phyloP scores from a whole-genome alignment of 2,329 filamentous ascomycete species.

The Xylariaceae sp. region DNA sequence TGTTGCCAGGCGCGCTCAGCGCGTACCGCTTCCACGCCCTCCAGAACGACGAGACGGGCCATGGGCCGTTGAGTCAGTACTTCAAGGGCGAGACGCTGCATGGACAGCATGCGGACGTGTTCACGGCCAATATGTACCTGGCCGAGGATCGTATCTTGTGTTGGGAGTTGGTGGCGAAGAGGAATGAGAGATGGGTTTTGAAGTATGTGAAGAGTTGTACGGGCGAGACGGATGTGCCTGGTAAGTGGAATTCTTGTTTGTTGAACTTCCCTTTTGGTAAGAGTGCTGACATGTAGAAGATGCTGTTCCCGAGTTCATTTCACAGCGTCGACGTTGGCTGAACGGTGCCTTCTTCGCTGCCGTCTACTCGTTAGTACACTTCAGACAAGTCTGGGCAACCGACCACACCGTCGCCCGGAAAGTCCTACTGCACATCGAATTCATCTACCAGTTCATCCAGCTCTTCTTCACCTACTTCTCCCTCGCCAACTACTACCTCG shows the following conservation, averaged over 20 bases:
- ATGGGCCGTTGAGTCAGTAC: constrained; percentile 92
- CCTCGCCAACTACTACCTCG: constrained; percentile 96
- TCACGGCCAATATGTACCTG: constrained; percentile 98
- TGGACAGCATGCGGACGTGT: constrained; percentile 80
- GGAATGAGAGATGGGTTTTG: constrained; percentile 90
- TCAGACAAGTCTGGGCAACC: constrained; percentile 84
- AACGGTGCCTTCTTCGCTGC: constrained; percentile 99
- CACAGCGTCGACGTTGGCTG: constrained; percentile 91
- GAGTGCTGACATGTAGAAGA: constrained; percentile 49
- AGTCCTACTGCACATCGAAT: constrained; percentile 87
- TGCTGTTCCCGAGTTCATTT: constrained; percentile 91
- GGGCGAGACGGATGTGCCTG: constrained; percentile 95
- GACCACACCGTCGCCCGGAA: constrained; percentile 89
- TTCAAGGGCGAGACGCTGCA: constrained; percentile 97
- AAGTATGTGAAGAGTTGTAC: constrained; percentile 97
- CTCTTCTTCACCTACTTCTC: constrained; percentile 97
- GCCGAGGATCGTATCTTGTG: constrained; percentile 96
- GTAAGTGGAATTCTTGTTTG: constrained; percentile 47
- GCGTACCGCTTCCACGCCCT: constrained; percentile 92
- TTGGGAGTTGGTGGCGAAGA: constrained; percentile 94
- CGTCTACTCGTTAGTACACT: constrained; percentile 94
- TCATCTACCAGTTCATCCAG: constrained; percentile 88
- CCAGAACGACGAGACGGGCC: constrained; percentile 92
- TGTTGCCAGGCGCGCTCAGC: constrained; percentile 96
- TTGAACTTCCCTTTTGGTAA: constrained; percentile 10